Evolutionary conservation across 1,139 yeast genomes (phyloP), one percentile per base, ranked within the genome.

Genomic region (Hemisphaericaspora xylanilytica): DNA sequence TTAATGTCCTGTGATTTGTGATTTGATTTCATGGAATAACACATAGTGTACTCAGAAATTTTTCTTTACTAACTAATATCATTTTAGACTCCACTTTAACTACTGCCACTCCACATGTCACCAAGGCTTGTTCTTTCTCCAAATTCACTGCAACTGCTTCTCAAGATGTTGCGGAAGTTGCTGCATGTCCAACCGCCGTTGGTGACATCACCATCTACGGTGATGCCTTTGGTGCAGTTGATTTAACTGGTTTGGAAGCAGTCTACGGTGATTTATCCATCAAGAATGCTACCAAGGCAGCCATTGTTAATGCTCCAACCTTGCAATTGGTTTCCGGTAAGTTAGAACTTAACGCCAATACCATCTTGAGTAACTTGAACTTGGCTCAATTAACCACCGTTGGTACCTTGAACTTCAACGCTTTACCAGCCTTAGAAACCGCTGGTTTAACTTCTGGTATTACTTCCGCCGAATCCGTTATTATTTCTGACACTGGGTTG

Each of bases 401-500:
- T 51, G 95, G 94, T 59, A 67, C 86, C 46, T 77, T 92, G 58
- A 67, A 73, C 63, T 81, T 85, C 68, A 75, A 79, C 56, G 88
- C 96, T 53, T 76, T 92, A 62, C 96, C 97, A 58, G 92, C 88
- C 54, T 78, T 92, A 59, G 65, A 61, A 53, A 61, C 65, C 43
- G 75, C 89, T 55, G 82, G 86, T 64, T 85, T 90, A 65, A 72
- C 81, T 61, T 55, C 79, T 37, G 88, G 87, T 66, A 78, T 92
- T 58, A 75, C 86, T 58, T 71, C 82, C 51, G 92, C 95, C 56
- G 78, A 80, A 56, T 65, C 77, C 44, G 75, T 92, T 52, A 61
- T 72, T 61, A 83, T 92, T 58, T 81, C 96, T 47, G 96, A 92
- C 75, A 92, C 98, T 50, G 78, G 83, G 53, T 76, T 92, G 63